A percentile compares a stretch with the other conserved stretches of the same genome.
Conservation (phyloP, 2,329 filamentous ascomycete species). For the Calycina marina region DNA sequence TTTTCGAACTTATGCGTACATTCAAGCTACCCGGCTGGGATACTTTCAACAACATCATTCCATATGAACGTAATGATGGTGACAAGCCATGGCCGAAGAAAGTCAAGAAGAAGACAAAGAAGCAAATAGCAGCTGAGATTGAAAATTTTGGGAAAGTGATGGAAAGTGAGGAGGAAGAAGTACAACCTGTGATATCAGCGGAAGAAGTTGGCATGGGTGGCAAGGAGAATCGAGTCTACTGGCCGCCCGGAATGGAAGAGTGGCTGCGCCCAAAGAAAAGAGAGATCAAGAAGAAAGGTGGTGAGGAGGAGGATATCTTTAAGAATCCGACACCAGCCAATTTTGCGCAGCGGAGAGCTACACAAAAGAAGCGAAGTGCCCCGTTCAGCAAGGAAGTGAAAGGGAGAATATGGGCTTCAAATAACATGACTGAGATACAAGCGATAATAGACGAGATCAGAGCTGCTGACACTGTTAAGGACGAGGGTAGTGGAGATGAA, state of each 20-base stretch:
- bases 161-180: conserved; percentile 23
- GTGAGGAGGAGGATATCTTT: conserved; percentile 21
- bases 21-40: conserved; percentile 75
- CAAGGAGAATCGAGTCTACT: conserved; percentile 67
- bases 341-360: conserved; percentile 16
- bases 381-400: conserved; percentile 11
- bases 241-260: conserved; percentile 80
- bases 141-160: conserved; percentile 20
- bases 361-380: conserved; percentile 9
- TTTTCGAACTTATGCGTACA: conserved; percentile 83
- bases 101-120: conserved; percentile 27
- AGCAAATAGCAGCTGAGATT: conserved; percentile 24
- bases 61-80: conserved; percentile 64
- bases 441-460: conserved; percentile 15
- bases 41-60: conserved; percentile 60
- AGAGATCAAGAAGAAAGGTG: conserved; percentile 36
- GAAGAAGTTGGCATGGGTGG: conserved; percentile 81
- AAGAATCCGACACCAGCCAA: conserved; percentile 18
- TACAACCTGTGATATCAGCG: conserved; percentile 26
- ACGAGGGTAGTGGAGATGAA: no score
- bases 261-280: conserved; percentile 76
- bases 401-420: conserved; percentile 11
- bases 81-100: conserved; percentile 40
- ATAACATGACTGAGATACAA: conserved; percentile 14
- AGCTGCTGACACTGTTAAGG: no score